These are phyloP conservation scores for Neoboletus subvelutipes DNA, from an alignment of 768 basidiomycete species.

Conservation along the genomic window DNA sequence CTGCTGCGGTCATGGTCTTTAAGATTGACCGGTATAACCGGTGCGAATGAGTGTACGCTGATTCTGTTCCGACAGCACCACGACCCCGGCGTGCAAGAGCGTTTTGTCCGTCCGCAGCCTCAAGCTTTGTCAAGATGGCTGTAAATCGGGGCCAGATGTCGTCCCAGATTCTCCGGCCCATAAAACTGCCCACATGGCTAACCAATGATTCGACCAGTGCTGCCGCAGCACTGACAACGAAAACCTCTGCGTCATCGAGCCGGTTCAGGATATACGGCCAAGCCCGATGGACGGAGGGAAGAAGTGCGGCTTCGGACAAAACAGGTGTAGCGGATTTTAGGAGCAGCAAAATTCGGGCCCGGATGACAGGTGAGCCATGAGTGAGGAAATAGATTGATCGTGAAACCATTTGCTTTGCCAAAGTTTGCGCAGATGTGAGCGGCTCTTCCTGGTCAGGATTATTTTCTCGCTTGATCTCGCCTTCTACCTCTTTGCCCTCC, in stretches of 20 bases:
- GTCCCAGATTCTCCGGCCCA: slow-evolving; percentile 84
- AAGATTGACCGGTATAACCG: slow-evolving; percentile 76
- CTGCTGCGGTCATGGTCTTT: slow-evolving; percentile 66
- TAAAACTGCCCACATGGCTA: slow-evolving; percentile 74
- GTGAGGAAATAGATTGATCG: slow-evolving; percentile 90
- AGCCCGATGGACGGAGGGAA: slow-evolving; percentile 82
- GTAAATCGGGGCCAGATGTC: slow-evolving; percentile 90
- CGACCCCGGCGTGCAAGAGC: slow-evolving; percentile 61
- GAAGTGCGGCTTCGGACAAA: slow-evolving; percentile 66
- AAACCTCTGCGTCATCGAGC: slow-evolving; percentile 68
- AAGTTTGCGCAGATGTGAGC: slow-evolving; percentile 66
- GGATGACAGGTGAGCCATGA: slow-evolving; percentile 82
- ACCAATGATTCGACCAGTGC: slow-evolving; percentile 71
- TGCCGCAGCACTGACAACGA: slow-evolving; percentile 77
- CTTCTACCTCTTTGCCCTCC: slow-evolving; percentile 24
- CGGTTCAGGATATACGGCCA: slow-evolving; percentile 96
- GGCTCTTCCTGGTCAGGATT: slow-evolving; percentile 43
- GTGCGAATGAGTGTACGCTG: slow-evolving; percentile 79
- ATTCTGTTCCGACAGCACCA: slow-evolving; percentile 57
- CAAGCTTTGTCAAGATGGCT: slow-evolving; percentile 56
- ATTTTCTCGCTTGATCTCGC: slow-evolving; percentile 14
- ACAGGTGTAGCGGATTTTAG: slow-evolving; percentile 74
- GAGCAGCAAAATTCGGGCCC: slow-evolving; percentile 77
- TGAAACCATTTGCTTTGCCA: slow-evolving; percentile 83
- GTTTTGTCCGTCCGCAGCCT: slow-evolving; percentile 59